Evolutionary conservation across 805 yeast species (phyloP).

Genomic region (Candida pseudofarinosa): DNA sequence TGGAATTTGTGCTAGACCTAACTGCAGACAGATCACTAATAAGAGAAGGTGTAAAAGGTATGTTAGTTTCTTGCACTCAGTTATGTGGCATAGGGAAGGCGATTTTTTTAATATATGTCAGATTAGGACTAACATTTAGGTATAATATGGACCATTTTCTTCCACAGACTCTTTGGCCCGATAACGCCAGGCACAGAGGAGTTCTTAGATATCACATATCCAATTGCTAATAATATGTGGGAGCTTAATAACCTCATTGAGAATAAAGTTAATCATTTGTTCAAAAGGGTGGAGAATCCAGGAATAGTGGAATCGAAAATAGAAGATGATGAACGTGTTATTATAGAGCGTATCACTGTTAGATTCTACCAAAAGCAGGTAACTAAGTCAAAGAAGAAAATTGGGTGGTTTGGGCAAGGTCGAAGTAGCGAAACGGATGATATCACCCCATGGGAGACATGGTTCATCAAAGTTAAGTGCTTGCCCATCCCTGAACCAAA

Average conservation of each 20-base stretch:
- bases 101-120: not conserved
- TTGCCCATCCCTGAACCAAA: slow-evolving; percentile 20
- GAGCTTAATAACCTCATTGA: slow-evolving; percentile 47
- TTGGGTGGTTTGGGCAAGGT: slow-evolving; percentile 53
- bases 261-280: slow-evolving; percentile 28
- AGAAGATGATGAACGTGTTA: slow-evolving; percentile 7
- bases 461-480: slow-evolving; percentile 54
- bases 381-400: slow-evolving; percentile 36
- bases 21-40: slow-evolving; percentile 51
- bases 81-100: no score
- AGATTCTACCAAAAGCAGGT: slow-evolving; percentile 38
- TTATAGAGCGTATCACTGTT: slow-evolving; percentile 29
- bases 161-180: slow-evolving; percentile 65
- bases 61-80: slow-evolving; percentile 14
- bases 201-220: slow-evolving; percentile 57
- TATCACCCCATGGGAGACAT: slow-evolving; percentile 60
- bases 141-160: slow-evolving; percentile 62
- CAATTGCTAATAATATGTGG: slow-evolving; percentile 42
- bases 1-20: slow-evolving; percentile 47
- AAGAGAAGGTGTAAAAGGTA: slow-evolving; percentile 53
- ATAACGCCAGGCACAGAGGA: slow-evolving; percentile 53
- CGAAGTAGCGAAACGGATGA: slow-evolving; percentile 29
- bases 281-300: slow-evolving; percentile 21
- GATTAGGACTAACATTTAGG: slow-evolving; percentile 29
- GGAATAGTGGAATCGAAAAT: slow-evolving; percentile 2